Conservation (phyloP, 108 stramenopile genomes). For the Fistulifera pelliculosa region DNA sequence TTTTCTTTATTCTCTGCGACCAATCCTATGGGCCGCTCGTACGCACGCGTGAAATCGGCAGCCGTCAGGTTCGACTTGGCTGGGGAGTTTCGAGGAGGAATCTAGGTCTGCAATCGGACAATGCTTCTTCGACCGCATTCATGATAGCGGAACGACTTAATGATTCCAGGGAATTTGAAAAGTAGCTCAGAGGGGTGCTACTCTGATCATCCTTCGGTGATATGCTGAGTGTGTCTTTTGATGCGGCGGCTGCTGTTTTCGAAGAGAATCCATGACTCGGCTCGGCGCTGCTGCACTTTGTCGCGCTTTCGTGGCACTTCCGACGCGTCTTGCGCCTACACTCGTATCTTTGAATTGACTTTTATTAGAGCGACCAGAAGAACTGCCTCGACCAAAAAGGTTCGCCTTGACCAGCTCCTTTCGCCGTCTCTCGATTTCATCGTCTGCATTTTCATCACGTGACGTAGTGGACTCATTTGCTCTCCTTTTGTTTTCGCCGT, state of each 20-base stretch:
- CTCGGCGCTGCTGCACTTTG: constrained; percentile 1
- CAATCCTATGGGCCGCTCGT: neutral
- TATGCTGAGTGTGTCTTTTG: neutral
- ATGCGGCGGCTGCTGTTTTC: constrained; percentile 7
- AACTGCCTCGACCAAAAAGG: too few relatives aligned
- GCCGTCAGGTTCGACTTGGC: constrained; percentile 5
- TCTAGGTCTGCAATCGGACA: too few relatives aligned
- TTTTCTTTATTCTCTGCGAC: neutral
- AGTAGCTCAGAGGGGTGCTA: neutral
- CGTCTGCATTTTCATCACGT: too few relatives aligned
- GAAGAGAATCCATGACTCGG: constrained; percentile 15
- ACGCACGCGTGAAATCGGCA: neutral
- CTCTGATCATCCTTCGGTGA: neutral
- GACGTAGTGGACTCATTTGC: too few relatives aligned
- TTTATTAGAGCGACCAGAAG: too few relatives aligned
- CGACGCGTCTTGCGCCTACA: constrained; percentile 24
- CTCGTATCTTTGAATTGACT: neutral
- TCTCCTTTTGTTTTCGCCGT: too few relatives aligned
- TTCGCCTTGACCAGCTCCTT: too few relatives aligned
- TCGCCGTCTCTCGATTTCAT: too few relatives aligned
- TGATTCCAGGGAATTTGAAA: constrained; percentile 6
- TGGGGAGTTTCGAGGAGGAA: neutral
- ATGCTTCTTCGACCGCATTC: neutral
- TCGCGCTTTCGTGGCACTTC: constrained; percentile 21
- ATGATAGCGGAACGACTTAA: neutral